Percentiles rank a stretch among this genome's conserved stretches.
Evolutionary conservation across 2,329 filamentous ascomycete genomes (phyloP).

Genomic region (Epichloe sibirici): DNA sequence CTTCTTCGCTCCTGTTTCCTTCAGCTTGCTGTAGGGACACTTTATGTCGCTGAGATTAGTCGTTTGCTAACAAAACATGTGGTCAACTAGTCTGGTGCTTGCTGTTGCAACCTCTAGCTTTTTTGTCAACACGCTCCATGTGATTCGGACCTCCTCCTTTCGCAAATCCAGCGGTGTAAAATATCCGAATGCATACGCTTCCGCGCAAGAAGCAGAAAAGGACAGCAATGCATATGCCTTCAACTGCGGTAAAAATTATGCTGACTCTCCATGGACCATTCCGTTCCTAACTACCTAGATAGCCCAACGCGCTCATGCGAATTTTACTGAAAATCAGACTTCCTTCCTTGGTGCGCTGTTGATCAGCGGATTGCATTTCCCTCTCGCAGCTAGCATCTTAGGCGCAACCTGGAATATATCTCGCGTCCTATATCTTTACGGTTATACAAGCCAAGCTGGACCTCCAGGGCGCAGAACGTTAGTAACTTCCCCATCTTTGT

Average conservation of each 20-base stretch:
- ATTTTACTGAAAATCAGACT: conserved; percentile 50
- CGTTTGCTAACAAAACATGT: not conserved
- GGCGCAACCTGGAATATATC: conserved; percentile 41
- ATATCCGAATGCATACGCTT: conserved; percentile 48
- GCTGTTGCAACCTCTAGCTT: conserved; percentile 43
- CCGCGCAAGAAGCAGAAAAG: conserved; percentile 39
- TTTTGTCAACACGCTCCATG: conserved; percentile 45
- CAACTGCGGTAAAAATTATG: conserved; percentile 42
- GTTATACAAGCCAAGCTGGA: conserved; percentile 35
- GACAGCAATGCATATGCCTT: conserved; percentile 42
- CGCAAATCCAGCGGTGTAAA: conserved; percentile 41
- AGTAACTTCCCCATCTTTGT: conserved; percentile 11
- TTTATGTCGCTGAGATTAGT: too few relatives aligned
- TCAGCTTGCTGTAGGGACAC: too few relatives aligned
- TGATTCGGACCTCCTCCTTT: conserved; percentile 29
- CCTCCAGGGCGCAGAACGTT: conserved; percentile 32
- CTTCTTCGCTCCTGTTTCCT: too few relatives aligned
- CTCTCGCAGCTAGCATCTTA: conserved; percentile 33
- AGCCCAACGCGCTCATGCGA: conserved; percentile 50
- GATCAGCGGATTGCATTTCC: conserved; percentile 44
- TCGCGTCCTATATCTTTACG: conserved; percentile 41
- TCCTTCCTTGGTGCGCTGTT: conserved; percentile 40
- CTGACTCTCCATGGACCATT: not conserved
- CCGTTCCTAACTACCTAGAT: not conserved
- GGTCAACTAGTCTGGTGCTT: conserved; percentile 44